Evolutionary conservation across 176 grass and related monocot genomes (phyloP).

Genomic region (Ensete glaucum): DNA sequence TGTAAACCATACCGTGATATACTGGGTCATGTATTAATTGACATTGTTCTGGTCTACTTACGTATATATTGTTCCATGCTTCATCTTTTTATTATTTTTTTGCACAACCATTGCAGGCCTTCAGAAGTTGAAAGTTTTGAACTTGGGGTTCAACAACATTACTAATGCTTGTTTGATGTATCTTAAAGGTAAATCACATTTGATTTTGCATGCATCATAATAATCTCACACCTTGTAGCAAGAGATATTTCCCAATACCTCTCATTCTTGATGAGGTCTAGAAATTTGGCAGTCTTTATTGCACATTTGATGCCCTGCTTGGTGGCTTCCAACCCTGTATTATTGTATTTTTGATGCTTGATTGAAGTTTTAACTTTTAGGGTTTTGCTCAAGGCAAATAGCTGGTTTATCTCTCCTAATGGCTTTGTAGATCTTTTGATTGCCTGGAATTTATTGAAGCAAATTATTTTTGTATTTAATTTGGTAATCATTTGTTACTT

Average conservation of each 20-base stretch:
- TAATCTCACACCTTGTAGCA: neutral
- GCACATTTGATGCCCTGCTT: neutral
- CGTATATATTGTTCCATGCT: constrained; percentile 1
- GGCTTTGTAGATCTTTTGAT: neutral
- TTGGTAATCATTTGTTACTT: neutral
- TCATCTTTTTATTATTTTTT: constrained; percentile 8
- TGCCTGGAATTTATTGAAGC: neutral
- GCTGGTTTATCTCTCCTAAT: neutral
- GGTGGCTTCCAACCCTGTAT: neutral
- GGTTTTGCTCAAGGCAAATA: neutral
- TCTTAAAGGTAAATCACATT: constrained; percentile 20
- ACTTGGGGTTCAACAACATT: constrained; percentile 79
- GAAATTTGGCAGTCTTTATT: neutral
- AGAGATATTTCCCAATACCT: neutral
- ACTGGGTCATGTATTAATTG: neutral
- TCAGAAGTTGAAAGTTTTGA: constrained; percentile 55
- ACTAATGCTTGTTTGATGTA: constrained; percentile 75
- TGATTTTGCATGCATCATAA: neutral
- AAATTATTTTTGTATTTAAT: neutral
- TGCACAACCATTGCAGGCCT: constrained; percentile 21
- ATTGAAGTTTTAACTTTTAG: neutral
- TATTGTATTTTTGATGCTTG: neutral
- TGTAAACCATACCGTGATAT: neutral
- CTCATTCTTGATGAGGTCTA: neutral
- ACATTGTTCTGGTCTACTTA: neutral